These are phyloP conservation scores for Aspergillus hortae DNA, from an alignment of 2,329 filamentous ascomycete genomes.

Conservation along the genomic window DNA sequence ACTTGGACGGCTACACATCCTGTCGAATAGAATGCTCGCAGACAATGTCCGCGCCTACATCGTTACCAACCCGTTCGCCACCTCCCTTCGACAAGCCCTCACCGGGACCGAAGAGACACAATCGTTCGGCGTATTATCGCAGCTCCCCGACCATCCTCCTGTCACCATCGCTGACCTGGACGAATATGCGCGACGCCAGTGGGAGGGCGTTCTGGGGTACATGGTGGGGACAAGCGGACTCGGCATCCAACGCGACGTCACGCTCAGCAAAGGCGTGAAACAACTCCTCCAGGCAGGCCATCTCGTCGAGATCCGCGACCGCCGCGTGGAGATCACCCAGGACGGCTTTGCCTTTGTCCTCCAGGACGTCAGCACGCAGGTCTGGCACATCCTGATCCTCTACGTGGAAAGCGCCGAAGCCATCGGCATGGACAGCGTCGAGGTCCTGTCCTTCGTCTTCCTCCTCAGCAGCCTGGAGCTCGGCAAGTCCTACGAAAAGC, in stretches of 20 bases:
- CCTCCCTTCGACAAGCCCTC: slow-evolving; percentile 78
- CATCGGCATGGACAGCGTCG: slow-evolving; percentile 78
- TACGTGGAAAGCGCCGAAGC: slow-evolving; percentile 82
- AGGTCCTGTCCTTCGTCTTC: slow-evolving; percentile 94
- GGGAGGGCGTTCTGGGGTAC: slow-evolving; percentile 94
- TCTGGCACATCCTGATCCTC: slow-evolving; percentile 90
- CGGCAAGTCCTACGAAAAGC: slow-evolving; percentile 84
- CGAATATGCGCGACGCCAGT: slow-evolving; percentile 78
- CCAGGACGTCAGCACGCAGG: slow-evolving; percentile 92
- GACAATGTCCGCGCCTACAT: slow-evolving; percentile 67
- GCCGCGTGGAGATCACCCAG: slow-evolving; percentile 73
- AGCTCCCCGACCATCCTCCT: slow-evolving; percentile 57
- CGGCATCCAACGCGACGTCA: slow-evolving; percentile 45
- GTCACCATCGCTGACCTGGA: slow-evolving; percentile 74
- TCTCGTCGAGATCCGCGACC: slow-evolving; percentile 64
- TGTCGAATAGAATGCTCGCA: slow-evolving; percentile 60
- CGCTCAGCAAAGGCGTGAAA: slow-evolving; percentile 74
- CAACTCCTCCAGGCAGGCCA: slow-evolving; percentile 75
- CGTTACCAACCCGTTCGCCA: slow-evolving; percentile 77
- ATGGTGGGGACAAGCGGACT: slow-evolving; percentile 65
- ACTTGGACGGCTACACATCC: slow-evolving; percentile 80
- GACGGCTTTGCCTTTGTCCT: slow-evolving; percentile 91
- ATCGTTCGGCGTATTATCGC: slow-evolving; percentile 85
- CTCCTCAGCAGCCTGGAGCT: slow-evolving; percentile 91
- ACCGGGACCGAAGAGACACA: slow-evolving; percentile 81